Evolutionary conservation across 768 basidiomycete species (phyloP), one percentile per base, ranked within the genome.

Genomic region (Lactarius sanguifluus): DNA sequence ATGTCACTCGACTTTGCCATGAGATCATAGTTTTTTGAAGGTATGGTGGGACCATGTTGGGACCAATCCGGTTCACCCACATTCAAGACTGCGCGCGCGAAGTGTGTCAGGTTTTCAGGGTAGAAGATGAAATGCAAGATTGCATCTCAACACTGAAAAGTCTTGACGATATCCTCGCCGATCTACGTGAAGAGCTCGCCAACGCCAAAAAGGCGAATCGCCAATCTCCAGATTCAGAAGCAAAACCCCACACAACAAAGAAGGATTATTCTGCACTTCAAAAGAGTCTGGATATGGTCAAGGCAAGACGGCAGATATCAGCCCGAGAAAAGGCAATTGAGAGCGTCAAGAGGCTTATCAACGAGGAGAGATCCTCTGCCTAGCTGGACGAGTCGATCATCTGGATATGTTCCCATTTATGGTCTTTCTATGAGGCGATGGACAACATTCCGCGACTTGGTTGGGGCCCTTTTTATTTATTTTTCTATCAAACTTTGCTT

Each of bases 41-140:
- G 90, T 92, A 86, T 71, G 92, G 91, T 0, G 92, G 92, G n/a
- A 86, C 82, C 8, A 77, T 92, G 79, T 79, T 94, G 5, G 92
- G 92, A 2, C 89, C 91, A 6, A 82, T 79, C 20, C 65, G 92
- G 40, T 94, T 94, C 74, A 75, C 81, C 3, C 92, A 94, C 71
- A 89, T 94, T 70, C 87, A 91, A 74, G 85, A 82, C 2, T 92
- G 91, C 73, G 79, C 91, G 6, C 73, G 81, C 18, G 90, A 94
- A 74, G 91, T 89, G 16, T 92, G 90, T 74, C 83, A 81, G 18
- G 77, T 77, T 40, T 92, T 90, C 80, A 86, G 83, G 66, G 81
- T 82, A 57, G 77, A 82, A 61, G 90, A 92, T 66, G 89, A 91
- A 69, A 78, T 91, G 61, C 83, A 84, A 23, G 89, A 89, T 52